Percentiles rank a stretch among this genome's conserved stretches.
Conservation (phyloP, 2,329 filamentous ascomycete genomes). For the Stromatinia cepivora region DNA sequence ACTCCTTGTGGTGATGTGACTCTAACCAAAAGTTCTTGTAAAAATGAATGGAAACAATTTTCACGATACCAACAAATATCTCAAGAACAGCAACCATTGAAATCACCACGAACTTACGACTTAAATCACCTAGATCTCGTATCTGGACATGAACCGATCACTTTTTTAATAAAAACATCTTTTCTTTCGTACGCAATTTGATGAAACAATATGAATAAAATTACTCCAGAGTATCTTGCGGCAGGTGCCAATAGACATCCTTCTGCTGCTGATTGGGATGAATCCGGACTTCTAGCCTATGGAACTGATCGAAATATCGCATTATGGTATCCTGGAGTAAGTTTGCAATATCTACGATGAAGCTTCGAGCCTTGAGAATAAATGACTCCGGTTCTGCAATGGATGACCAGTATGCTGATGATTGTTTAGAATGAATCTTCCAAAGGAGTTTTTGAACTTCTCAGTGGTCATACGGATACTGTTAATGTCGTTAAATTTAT, state of each 20-base stretch:
- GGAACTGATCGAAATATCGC: constrained; percentile 88
- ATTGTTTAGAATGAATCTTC: constrained; percentile 30
- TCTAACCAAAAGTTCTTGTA: constrained; percentile 19
- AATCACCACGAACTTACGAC: neutral
- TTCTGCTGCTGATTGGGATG: constrained; percentile 85
- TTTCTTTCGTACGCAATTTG: constrained; percentile 4
- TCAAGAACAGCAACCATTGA: neutral
- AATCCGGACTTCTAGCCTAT: constrained; percentile 74
- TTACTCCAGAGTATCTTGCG: constrained; percentile 44
- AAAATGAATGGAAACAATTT: constrained; percentile 16
- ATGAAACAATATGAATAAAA: constrained; percentile 31
- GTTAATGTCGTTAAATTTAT: constrained; percentile 86
- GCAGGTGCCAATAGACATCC: constrained; percentile 90
- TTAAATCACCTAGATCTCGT: neutral
- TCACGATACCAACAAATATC: constrained; percentile 18
- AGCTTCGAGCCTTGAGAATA: neutral
- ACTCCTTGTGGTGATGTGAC: neutral
- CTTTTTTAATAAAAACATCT: neutral
- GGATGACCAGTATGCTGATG: neutral
- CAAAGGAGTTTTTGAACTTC: constrained; percentile 62
- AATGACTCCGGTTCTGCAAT: neutral
- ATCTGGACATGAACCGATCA: neutral
- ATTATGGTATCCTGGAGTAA: constrained; percentile 78
- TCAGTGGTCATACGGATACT: constrained; percentile 74
- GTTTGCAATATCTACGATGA: constrained; percentile 39